These are phyloP conservation scores for Homolaphlyctis polyrhiza DNA, from an alignment of 371 early-diverging fungal genomes.

Conservation along the genomic window DNA sequence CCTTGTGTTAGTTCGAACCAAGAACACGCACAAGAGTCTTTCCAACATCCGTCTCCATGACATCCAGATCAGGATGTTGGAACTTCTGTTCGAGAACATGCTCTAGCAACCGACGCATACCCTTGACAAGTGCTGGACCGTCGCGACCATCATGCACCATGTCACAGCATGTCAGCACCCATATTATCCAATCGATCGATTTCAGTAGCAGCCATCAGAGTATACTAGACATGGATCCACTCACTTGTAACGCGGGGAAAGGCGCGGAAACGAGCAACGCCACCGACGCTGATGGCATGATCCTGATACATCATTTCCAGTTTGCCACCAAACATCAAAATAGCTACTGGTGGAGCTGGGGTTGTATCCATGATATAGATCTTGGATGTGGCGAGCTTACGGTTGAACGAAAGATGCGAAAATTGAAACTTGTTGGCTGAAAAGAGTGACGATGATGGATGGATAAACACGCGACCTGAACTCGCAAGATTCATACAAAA, in stretches of 20 bases:
- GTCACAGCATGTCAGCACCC: not conserved
- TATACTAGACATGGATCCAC: not conserved
- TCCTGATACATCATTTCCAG: conserved; percentile 67
- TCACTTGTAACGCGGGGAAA: conserved; percentile 71
- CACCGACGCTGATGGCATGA: conserved; percentile 53
- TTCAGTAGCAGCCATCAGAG: too few species aligned
- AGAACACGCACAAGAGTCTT: not conserved
- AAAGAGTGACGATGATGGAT: conserved; percentile 75
- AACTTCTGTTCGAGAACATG: conserved; percentile 64
- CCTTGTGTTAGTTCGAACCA: too few species aligned
- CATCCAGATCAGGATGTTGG: conserved; percentile 58
- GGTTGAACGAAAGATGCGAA: conserved; percentile 65
- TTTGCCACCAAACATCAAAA: conserved; percentile 68
- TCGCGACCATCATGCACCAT: not conserved
- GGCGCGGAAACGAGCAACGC: conserved; percentile 63
- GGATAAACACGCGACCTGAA: conserved; percentile 67
- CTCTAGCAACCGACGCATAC: conserved; percentile 62
- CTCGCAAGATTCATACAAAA: not conserved
- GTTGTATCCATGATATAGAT: conserved; percentile 76
- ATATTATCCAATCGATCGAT: not conserved
- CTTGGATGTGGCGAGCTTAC: conserved; percentile 63
- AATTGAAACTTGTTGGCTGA: conserved; percentile 48
- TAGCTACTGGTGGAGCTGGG: conserved; percentile 44
- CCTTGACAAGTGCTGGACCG: conserved; percentile 61
- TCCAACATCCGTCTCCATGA: conserved; percentile 6